Percentiles rank a stretch among this genome's conserved stretches.
Conservation (phyloP, 805 yeast species). For the Candida pseudofarinosa region DNA sequence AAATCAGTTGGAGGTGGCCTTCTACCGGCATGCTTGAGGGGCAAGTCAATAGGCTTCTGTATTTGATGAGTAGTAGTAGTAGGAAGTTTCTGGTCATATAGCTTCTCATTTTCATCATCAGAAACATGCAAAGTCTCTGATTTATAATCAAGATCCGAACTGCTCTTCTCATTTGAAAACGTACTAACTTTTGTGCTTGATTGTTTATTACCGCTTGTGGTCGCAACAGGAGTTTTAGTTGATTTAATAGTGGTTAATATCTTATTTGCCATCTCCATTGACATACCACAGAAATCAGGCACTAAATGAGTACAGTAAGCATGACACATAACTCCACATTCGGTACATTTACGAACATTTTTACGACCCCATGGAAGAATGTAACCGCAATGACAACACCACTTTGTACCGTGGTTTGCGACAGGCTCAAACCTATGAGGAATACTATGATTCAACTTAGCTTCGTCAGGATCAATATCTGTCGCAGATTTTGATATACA, state of each 20-base stretch:
- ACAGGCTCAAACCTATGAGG: conserved; percentile 96
- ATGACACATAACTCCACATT: conserved; percentile 95
- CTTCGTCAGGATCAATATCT: conserved; percentile 66
- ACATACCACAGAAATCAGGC: conserved; percentile 98
- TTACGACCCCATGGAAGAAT: conserved; percentile 92
- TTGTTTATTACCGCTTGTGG: neutral
- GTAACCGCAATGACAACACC: conserved; percentile 99
- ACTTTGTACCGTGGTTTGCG: conserved; percentile 90
- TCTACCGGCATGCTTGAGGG: conserved; percentile 15
- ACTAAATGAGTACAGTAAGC: conserved; percentile 88
- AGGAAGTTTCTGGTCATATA: conserved; percentile 22
- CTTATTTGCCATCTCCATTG: conserved; percentile 93
- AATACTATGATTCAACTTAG: conserved; percentile 87
- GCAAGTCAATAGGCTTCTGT: conserved; percentile 27
- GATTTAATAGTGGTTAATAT: conserved; percentile 79
- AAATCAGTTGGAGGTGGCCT: conserved; percentile 17
- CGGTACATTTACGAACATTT: conserved; percentile 86
- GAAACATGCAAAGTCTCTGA: conserved; percentile 6
- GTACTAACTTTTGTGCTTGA: neutral
- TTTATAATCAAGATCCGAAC: conserved; percentile 7
- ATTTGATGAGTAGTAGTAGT: conserved; percentile 22
- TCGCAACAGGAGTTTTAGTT: conserved; percentile 36
- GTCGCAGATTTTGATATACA: conserved; percentile 76
- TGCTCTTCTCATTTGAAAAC: neutral
- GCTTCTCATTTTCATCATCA: conserved; percentile 19